These are phyloP conservation scores for Limonomyces culmigenus DNA, from an alignment of 1,284 basidiomycete genomes.

Conservation along the genomic window DNA sequence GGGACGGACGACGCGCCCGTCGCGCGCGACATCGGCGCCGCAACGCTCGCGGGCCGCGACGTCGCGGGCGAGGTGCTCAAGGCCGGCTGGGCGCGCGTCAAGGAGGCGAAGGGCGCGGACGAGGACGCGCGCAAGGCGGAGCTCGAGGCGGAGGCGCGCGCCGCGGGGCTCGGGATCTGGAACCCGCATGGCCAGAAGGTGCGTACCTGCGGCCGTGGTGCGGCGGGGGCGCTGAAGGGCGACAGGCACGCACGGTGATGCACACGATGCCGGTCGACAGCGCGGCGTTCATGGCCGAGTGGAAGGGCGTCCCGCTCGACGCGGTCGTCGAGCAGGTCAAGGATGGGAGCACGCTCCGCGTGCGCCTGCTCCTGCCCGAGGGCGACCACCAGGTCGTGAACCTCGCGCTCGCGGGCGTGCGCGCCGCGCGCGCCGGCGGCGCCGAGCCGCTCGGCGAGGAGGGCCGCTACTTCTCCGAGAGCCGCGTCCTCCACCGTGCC, in stretches of 20 bases:
- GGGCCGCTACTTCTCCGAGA: conserved; percentile 90
- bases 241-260: conserved; percentile 63
- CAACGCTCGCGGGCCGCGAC: conserved; percentile 55
- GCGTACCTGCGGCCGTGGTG: conserved; percentile 70
- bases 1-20: conserved; percentile 39
- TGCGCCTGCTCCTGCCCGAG: conserved; percentile 76
- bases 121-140: conserved; percentile 65
- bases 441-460: conserved; percentile 79
- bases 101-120: conserved; percentile 71
- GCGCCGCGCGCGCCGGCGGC: conserved; percentile 52
- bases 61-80: conserved; percentile 66
- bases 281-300: conserved; percentile 75
- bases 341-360: conserved; percentile 83
- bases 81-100: conserved; percentile 84
- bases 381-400: conserved; percentile 81
- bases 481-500: conserved; percentile 76
- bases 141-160: conserved; percentile 65
- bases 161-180: conserved; percentile 74
- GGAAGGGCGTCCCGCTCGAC: conserved; percentile 82
- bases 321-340: conserved; percentile 89
- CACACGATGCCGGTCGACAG: conserved; percentile 87
- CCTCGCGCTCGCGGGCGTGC: conserved; percentile 74
- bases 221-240: conserved; percentile 83
- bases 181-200: conserved; percentile 71
- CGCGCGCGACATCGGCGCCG: conserved; percentile 61